These are phyloP conservation scores for Chaetoceros tenuissimus DNA, from an alignment of 108 stramenopile genomes.

Conservation along the genomic window DNA sequence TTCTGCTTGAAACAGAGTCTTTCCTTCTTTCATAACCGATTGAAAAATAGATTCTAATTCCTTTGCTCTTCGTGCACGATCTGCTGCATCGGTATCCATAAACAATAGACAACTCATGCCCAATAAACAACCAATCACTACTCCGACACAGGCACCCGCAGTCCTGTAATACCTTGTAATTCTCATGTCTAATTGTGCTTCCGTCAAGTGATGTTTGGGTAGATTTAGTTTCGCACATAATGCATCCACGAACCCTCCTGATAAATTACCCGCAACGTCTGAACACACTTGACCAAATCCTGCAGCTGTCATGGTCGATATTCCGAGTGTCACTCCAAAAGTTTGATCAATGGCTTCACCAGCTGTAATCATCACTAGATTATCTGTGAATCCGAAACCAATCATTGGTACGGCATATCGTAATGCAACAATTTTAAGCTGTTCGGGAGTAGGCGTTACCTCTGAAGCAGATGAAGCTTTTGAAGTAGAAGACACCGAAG, in stretches of 20 bases:
- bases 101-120: conserved; percentile 76
- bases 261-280: conserved; percentile 44
- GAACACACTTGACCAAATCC: conserved; percentile 53
- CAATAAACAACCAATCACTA: conserved; percentile 70
- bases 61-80: conserved; percentile 53
- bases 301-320: conserved; percentile 80
- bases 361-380: conserved; percentile 78
- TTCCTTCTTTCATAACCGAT: conserved; percentile 42
- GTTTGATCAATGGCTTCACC: conserved; percentile 72
- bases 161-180: conserved; percentile 22
- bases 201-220: conserved; percentile 42
- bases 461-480: too few relatives aligned
- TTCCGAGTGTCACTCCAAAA: conserved; percentile 67
- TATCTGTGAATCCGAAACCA: conserved; percentile 91
- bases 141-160: conserved; percentile 67
- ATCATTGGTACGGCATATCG: conserved; percentile 60
- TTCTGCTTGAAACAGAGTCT: conserved; percentile 35
- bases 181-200: conserved; percentile 36
- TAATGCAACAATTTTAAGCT: conserved; percentile 31
- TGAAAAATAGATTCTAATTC: conserved; percentile 52
- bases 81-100: conserved; percentile 75
- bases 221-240: conserved; percentile 40
- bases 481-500: too few relatives aligned
- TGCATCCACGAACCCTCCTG: conserved; percentile 50
- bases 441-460: conserved; percentile 30